A percentile compares a stretch with the other conserved stretches of the same genome.
Conservation (phyloP, 352 stramenopile species). For the Phytopythium sindhum region DNA sequence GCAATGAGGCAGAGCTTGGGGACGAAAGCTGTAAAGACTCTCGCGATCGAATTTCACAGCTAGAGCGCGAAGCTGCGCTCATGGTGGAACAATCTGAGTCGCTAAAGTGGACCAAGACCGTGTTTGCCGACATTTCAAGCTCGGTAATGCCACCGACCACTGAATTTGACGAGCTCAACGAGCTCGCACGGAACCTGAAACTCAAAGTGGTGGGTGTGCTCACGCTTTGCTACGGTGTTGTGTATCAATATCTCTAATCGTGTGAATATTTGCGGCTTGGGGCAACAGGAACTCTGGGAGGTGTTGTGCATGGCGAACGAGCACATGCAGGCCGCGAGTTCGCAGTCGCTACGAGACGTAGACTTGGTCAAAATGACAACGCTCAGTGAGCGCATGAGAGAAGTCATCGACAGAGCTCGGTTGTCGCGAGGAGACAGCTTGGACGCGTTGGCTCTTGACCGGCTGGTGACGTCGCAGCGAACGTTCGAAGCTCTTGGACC, state of each 20-base stretch:
- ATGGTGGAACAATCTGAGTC: not conserved
- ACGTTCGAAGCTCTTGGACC: constrained; percentile 43
- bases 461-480: constrained; percentile 35
- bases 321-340: constrained; percentile 30
- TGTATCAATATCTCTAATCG: not conserved
- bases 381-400: constrained; percentile 18
- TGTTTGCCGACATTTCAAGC: constrained; percentile 8
- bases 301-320: constrained; percentile 45
- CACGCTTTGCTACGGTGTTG: not conserved
- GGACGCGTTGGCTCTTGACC: constrained; percentile 20
- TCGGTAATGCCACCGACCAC: not conserved
- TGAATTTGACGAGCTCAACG: constrained; percentile 31
- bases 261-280: not conserved
- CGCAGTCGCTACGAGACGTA: constrained; percentile 37
- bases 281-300: constrained; percentile 47
- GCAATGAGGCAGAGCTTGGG: not conserved
- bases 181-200: constrained; percentile 33
- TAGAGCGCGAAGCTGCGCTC: not conserved
- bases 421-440: not conserved
- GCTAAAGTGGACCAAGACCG: constrained; percentile 1
- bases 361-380: constrained; percentile 37
- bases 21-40: not conserved
- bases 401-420: constrained; percentile 12
- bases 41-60: not conserved
- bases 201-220: constrained; percentile 36